Percentiles rank a stretch among this genome's conserved stretches.
phyloP scores from a whole-genome alignment of 352 stramenopile species.

The Pythium guiyangense region DNA sequence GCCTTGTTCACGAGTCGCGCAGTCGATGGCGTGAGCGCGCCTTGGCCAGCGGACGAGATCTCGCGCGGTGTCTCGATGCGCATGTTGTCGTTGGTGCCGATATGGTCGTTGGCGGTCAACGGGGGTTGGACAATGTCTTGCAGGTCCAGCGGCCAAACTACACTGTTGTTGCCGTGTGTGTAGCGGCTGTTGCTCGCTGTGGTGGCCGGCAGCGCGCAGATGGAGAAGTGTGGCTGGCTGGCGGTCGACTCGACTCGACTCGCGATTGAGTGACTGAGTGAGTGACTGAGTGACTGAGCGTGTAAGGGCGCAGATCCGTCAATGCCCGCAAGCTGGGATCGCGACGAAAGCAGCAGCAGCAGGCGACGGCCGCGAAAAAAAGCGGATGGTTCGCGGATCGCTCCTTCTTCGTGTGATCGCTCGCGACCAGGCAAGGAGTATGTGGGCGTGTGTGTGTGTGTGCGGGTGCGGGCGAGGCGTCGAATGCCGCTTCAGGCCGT shows the following conservation, averaged over 20 bases:
- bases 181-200: not conserved
- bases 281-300: too few species aligned
- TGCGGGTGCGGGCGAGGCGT: too few species aligned
- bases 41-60: slow-evolving; percentile 72
- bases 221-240: slow-evolving; percentile 3
- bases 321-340: not conserved
- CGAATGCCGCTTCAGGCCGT: too few species aligned
- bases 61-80: slow-evolving; percentile 37
- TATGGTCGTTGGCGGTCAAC: not conserved
- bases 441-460: too few species aligned
- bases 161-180: too few species aligned
- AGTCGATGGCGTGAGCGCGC: slow-evolving; percentile 59
- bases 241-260: too few species aligned
- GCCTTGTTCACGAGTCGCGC: slow-evolving; percentile 49
- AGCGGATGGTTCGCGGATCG: slow-evolving; percentile 14
- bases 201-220: not conserved
- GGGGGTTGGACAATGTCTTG: not conserved
- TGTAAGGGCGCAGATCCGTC: not conserved
- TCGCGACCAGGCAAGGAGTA: not conserved
- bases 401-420: slow-evolving; percentile 10
- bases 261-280: too few species aligned
- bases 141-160: not conserved
- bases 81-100: not conserved
- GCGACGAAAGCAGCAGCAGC: not conserved
- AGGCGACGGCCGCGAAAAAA: not conserved